phyloP scores from a whole-genome alignment of 2,329 filamentous ascomycete genomes.

The Cercospora berteroae region DNA sequence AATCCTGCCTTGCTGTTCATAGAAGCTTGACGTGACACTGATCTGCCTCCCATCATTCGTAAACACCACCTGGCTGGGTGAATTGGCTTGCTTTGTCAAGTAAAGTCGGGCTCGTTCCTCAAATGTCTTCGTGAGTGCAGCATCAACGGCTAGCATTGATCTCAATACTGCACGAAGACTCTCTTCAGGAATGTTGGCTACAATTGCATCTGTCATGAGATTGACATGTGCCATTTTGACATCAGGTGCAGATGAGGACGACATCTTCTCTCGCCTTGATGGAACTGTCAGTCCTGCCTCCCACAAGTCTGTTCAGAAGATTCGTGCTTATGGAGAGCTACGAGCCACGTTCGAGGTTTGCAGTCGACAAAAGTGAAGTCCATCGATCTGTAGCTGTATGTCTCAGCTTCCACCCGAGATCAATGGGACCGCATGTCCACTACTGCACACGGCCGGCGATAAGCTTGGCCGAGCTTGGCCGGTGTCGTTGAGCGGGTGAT shows the following conservation, averaged over 20 bases:
- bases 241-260: not conserved
- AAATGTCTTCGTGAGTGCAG: constrained; percentile 18
- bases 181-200: constrained; percentile 19
- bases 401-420: not conserved
- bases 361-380: not conserved
- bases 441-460: not conserved
- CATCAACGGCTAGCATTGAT: constrained; percentile 21
- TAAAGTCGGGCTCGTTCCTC: constrained; percentile 17
- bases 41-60: not conserved
- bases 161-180: constrained; percentile 20
- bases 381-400: not conserved
- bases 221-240: constrained; percentile 26
- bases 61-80: not conserved
- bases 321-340: not conserved
- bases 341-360: not conserved
- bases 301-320: not conserved
- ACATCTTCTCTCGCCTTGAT: not conserved
- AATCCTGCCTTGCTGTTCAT: constrained; percentile 13
- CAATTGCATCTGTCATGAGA: constrained; percentile 24
- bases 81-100: constrained; percentile 8
- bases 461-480: constrained; percentile 1
- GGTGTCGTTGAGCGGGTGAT: not conserved
- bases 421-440: not conserved
- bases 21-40: not conserved
- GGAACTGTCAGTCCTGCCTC: not conserved